Evolutionary conservation across 2,329 filamentous ascomycete genomes (phyloP).

Genomic region (Graphiopsis chlorocephala): DNA sequence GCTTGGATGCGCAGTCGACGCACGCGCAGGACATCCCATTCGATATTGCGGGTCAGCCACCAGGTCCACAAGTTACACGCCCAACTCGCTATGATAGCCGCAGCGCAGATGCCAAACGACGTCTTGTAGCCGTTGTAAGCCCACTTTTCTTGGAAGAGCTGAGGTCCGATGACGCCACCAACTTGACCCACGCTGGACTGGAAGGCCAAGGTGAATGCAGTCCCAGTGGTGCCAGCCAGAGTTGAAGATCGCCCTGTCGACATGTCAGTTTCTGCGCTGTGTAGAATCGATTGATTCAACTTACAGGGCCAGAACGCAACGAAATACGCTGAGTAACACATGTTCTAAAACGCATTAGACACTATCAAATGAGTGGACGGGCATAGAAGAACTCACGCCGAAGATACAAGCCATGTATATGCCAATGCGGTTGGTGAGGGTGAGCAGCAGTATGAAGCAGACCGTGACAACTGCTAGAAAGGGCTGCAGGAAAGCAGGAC

Average conservation of each 20-base stretch:
- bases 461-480: slow-evolving; percentile 42
- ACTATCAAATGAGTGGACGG: background rate
- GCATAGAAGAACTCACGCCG: slow-evolving; percentile 19
- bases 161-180: slow-evolving; percentile 45
- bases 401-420: slow-evolving; percentile 47
- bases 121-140: slow-evolving; percentile 43
- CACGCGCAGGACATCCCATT: slow-evolving; percentile 37
- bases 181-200: slow-evolving; percentile 46
- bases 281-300: background rate
- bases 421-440: slow-evolving; percentile 38
- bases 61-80: slow-evolving; percentile 42
- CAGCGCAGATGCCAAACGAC: slow-evolving; percentile 39
- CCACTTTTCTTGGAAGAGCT: slow-evolving; percentile 44
- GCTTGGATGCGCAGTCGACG: slow-evolving; percentile 18
- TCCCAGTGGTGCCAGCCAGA: slow-evolving; percentile 43
- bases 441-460: slow-evolving; percentile 46
- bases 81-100: slow-evolving; percentile 36
- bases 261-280: background rate
- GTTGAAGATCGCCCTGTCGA: slow-evolving; percentile 38
- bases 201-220: slow-evolving; percentile 45
- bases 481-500: slow-evolving; percentile 42
- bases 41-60: slow-evolving; percentile 43
- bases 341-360: slow-evolving; percentile 21
- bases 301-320: slow-evolving; percentile 46
- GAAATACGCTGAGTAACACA: slow-evolving; percentile 46